Conservation (phyloP, 2,329 filamentous ascomycete genomes). For the Juglanconis sp. region DNA sequence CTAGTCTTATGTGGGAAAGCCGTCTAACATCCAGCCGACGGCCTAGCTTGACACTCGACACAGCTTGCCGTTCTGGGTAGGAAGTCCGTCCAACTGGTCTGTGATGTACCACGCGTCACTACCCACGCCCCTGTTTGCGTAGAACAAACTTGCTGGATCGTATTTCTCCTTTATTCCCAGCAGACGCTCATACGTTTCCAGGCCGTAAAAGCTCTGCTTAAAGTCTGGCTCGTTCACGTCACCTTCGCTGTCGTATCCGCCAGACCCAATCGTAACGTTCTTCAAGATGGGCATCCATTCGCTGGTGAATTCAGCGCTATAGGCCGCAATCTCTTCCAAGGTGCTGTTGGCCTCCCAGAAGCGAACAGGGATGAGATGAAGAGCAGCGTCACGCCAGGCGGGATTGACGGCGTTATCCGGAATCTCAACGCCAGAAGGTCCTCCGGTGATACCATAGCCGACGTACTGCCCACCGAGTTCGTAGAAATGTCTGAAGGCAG, state of each 20-base stretch:
- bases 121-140: not conserved
- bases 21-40: too few relatives aligned
- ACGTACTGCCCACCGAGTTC: constrained; percentile 23
- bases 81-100: not conserved
- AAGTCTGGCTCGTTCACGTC: not conserved
- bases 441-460: constrained; percentile 21
- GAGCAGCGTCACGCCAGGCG: constrained; percentile 43
- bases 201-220: not conserved
- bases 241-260: not conserved
- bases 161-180: not conserved
- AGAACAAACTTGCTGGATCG: not conserved
- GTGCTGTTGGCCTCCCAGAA: constrained; percentile 21
- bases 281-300: constrained; percentile 22
- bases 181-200: not conserved
- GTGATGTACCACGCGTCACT: not conserved
- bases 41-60: not conserved
- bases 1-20: too few relatives aligned
- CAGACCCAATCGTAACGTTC: not conserved
- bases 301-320: constrained; percentile 20
- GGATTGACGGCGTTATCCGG: constrained; percentile 42
- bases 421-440: not conserved
- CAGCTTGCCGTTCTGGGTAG: not conserved
- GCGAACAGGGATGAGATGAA: constrained; percentile 33
- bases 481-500: constrained; percentile 27
- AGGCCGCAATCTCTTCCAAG: constrained; percentile 3